Evolutionary conservation across 1,284 basidiomycete genomes (phyloP).

Genomic region (Puccinia polysora): DNA sequence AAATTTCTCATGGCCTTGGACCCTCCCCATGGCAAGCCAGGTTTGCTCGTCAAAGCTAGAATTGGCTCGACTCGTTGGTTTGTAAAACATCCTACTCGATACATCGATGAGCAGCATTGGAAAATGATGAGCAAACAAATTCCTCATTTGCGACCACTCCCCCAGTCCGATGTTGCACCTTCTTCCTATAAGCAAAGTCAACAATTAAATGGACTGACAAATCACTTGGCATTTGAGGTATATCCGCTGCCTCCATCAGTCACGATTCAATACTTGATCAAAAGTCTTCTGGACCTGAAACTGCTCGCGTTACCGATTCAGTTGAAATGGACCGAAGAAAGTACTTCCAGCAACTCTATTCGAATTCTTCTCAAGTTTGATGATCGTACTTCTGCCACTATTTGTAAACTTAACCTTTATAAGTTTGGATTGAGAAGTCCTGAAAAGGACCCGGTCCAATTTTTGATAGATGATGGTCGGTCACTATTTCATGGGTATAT

Average conservation of each 20-base stretch:
- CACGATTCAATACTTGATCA: background rate
- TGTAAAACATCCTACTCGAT: background rate
- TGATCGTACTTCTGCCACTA: background rate
- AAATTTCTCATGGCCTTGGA: background rate
- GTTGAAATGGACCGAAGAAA: slow-evolving; percentile 4
- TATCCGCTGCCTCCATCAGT: background rate
- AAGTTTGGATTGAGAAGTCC: background rate
- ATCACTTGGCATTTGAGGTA: slow-evolving; percentile 4
- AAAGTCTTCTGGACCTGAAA: background rate
- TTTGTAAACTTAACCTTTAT: slow-evolving; percentile 1
- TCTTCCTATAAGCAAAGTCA: background rate
- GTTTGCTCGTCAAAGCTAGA: background rate
- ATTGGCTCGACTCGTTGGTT: slow-evolving; percentile 3
- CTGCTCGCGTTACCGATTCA: background rate
- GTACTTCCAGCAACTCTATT: background rate
- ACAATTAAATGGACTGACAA: background rate
- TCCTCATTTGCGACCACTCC: background rate
- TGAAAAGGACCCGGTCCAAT: background rate
- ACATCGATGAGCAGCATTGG: background rate
- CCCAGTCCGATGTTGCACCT: background rate
- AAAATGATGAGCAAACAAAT: background rate
- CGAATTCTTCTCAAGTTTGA: background rate
- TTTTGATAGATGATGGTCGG: slow-evolving; percentile 8
- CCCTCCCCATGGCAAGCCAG: background rate
- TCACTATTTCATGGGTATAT: too few species aligned